Base-by-base conservation (phyloP, 139 green algal genomes). In the Chlamydomonas sp. region DNA sequence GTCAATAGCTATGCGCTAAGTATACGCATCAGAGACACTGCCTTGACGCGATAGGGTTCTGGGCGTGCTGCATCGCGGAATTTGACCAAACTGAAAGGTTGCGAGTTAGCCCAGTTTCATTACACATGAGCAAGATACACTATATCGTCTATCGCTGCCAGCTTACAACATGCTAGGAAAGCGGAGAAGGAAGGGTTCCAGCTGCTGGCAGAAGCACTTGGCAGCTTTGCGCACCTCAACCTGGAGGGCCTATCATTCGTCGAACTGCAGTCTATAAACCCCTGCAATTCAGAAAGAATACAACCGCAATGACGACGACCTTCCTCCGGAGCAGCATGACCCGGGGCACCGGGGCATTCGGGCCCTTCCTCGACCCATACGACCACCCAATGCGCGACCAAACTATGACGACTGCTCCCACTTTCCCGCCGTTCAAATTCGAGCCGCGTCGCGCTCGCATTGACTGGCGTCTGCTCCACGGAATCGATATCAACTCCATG, bases 381-480 rank as follows among this genome's bases (percentile, higher is more conserved):
- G 83, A 88, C 75, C 62, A 88, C 68, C 64, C 63, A 9, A 10
- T 74, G 68, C 77, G 85, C 15, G 85, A 89, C 77, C 85, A 89
- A 60, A 72, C 76, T 1, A 80, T 89, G 76, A 72, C 18, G 1
- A 63, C 79, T 2, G 79, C 81, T 31, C 85, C 86, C 15, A 75
- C 75, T 0, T 90, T 92, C 57, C 89, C 79, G 17, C 90, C 92
- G 1, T 96, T 97, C 84, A 89, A 87, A 64, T 97, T 97, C 85
- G 90, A 92, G 61, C 68, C 67, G 0, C 85, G 88, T 10, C 80
- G 92, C 0, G 20, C 80, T 0, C 88, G 93, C 20, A 95, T 97
- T 4, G 95, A 97, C 88, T 97, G 95, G 95, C 71, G 92, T 3
- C 68, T 95, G 14, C 88, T 97, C 61, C 91, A 96, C 83, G 90